Conservation (phyloP, 2,329 filamentous ascomycete species). For the Akanthomyces muscarius region DNA sequence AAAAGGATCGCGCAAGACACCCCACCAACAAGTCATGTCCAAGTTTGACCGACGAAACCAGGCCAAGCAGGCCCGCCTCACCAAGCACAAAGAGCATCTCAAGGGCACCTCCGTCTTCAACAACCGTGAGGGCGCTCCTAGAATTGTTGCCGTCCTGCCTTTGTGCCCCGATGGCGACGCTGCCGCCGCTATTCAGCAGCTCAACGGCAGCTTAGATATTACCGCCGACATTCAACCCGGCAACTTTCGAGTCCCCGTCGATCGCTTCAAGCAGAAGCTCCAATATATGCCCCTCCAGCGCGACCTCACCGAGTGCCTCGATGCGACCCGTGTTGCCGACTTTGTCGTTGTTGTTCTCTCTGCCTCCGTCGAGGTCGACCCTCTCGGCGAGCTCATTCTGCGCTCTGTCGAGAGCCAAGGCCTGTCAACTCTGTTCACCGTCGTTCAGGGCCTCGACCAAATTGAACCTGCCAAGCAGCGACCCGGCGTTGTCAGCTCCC, state of each 20-base stretch:
- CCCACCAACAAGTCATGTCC: slow-evolving; percentile 94
- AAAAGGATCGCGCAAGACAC: slow-evolving; percentile 73
- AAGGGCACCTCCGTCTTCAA: slow-evolving; percentile 76
- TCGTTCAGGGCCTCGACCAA: slow-evolving; percentile 74
- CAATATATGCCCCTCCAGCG: slow-evolving; percentile 75
- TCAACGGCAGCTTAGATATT: slow-evolving; percentile 79
- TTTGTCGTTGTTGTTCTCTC: slow-evolving; percentile 87
- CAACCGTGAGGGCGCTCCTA: slow-evolving; percentile 81
- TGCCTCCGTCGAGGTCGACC: slow-evolving; percentile 77
- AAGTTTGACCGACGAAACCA: slow-evolving; percentile 95
- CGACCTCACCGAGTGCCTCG: slow-evolving; percentile 72
- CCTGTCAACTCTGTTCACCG: slow-evolving; percentile 84
- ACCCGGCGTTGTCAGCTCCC: slow-evolving; percentile 69
- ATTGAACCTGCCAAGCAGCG: slow-evolving; percentile 77
- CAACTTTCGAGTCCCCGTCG: slow-evolving; percentile 65
- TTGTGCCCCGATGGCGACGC: slow-evolving; percentile 71
- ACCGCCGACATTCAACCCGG: slow-evolving; percentile 58
- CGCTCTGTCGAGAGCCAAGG: slow-evolving; percentile 89
- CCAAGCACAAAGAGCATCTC: slow-evolving; percentile 79
- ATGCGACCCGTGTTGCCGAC: slow-evolving; percentile 84
- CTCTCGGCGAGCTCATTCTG: slow-evolving; percentile 78
- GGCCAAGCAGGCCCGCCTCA: slow-evolving; percentile 80
- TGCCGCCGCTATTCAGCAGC: slow-evolving; percentile 58
- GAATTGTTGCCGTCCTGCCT: slow-evolving; percentile 84
- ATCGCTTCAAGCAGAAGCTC: slow-evolving; percentile 91